Evolutionary conservation across 176 grass and related monocot genomes (phyloP), one percentile per base, ranked within the genome.

Genomic region (Typha latifolia): DNA sequence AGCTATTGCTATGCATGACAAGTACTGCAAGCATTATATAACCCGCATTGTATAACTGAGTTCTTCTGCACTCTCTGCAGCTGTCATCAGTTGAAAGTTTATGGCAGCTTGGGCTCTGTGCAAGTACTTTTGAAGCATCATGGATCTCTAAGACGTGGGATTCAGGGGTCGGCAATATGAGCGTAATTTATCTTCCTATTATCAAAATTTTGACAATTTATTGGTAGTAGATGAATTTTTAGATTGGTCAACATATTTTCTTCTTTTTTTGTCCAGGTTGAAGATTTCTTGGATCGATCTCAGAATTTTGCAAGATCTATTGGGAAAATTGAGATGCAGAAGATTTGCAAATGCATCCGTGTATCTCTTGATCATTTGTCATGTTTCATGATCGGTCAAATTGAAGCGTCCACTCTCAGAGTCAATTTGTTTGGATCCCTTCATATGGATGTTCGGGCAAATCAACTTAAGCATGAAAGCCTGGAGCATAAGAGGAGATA

Each of bases 281-380:
- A 97, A 73, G 93, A 97, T 77, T 92, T 97, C 81, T 77, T 84
- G 76, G 88, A 92, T 69, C 78, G 52, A 12, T 92, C 81, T 0
- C 78, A 97, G 71, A 97, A 97, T 64, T 92, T 97, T 11, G 81
- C 85, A 14, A 82, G 93, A 69, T 80, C 85, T 4, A 85, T 97
- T 2, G 80, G 88, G 49, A 80, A 82, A 73, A 18, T 12, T 14
- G 81, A 84, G 72, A 87, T 87, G 85, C 48, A 82, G 69, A 79
- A 79, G 64, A 86, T 97, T 51, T 82, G 62, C 49, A 51, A 51
- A 53, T 89, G 80, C 72, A 71, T 83, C 61, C 37, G 51, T 66
- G 71, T 64, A 32, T 83, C 88, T 64, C 69, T 82, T 37, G 64
- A 70, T 6, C 51, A 84, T 71, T 65, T 88, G 56, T 71, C 68